Percentiles rank a stretch among this genome's conserved stretches.
Conservation (phyloP, 2,329 filamentous ascomycete genomes). For the Colletotrichum chlorophyti region DNA sequence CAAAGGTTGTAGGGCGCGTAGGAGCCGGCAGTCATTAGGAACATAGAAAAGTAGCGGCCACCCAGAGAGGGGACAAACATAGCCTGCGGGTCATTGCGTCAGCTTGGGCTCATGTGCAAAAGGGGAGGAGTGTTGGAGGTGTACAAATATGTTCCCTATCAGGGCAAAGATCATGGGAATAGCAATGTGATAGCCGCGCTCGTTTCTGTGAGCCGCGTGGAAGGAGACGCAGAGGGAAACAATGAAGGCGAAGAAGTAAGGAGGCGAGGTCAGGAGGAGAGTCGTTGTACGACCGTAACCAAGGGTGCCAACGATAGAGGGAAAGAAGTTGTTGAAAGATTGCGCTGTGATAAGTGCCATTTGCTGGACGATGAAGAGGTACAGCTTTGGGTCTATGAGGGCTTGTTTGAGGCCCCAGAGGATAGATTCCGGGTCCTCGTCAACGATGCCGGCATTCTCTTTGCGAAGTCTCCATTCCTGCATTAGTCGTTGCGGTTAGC, state of each 20-base stretch:
- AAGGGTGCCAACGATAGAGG: constrained; percentile 63
- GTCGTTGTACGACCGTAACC: constrained; percentile 59
- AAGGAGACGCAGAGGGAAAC: constrained; percentile 65
- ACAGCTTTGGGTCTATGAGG: neutral
- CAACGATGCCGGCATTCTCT: constrained; percentile 8
- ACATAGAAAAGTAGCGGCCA: constrained; percentile 33
- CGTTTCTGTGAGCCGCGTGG: constrained; percentile 66
- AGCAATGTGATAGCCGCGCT: constrained; percentile 66
- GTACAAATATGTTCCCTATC: constrained; percentile 34
- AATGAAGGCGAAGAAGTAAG: constrained; percentile 60
- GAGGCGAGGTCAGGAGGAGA: constrained; percentile 62
- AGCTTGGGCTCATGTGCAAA: neutral
- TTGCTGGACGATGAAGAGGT: constrained; percentile 32
- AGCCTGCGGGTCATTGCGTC: neutral
- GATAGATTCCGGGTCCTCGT: constrained; percentile 17
- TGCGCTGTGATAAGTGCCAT: constrained; percentile 36
- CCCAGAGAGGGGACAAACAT: constrained; percentile 12
- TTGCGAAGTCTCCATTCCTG: constrained; percentile 21
- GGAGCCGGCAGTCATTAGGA: constrained; percentile 39
- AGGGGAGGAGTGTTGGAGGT: neutral
- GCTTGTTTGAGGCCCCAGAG: constrained; percentile 17
- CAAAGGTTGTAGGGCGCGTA: constrained; percentile 40
- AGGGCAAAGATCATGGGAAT: constrained; percentile 52
- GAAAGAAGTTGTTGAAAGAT: constrained; percentile 44
- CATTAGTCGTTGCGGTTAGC: neutral